Conservation (phyloP, 192 early-diverging fungal species). For the Entomortierella parvispora region DNA sequence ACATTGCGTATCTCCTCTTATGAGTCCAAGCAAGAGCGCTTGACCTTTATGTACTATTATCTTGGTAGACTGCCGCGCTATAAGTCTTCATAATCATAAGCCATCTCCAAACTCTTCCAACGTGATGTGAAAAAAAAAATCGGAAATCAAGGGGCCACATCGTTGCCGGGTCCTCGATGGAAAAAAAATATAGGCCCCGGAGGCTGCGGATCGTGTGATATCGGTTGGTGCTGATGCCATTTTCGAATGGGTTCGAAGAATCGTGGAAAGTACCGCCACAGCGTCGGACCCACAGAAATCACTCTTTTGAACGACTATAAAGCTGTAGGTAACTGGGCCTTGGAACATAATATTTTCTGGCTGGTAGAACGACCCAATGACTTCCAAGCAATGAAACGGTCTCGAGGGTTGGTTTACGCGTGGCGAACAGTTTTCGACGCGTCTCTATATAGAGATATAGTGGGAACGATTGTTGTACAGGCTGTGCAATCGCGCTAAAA, state of each 20-base stretch:
- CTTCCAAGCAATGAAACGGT: background rate
- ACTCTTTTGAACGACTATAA: background rate
- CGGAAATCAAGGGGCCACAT: constrained; percentile 6
- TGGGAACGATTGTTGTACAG: background rate
- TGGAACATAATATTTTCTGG: constrained; percentile 1
- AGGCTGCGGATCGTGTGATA: background rate
- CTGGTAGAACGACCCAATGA: background rate
- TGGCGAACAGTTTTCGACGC: background rate
- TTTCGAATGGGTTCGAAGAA: background rate
- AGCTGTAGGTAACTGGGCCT: constrained; percentile 1
- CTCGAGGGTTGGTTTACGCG: background rate
- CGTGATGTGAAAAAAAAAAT: background rate
- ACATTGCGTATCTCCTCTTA: too few relatives aligned
- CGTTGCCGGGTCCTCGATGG: constrained; percentile 5
- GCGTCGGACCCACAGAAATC: background rate
- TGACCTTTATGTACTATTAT: too few relatives aligned
- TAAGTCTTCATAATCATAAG: too few relatives aligned
- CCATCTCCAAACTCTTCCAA: too few relatives aligned
- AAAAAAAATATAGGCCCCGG: constrained; percentile 1
- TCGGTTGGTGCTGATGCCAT: background rate
- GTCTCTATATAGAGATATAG: background rate
- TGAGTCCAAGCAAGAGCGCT: too few relatives aligned
- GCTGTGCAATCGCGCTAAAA: background rate
- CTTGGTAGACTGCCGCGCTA: too few relatives aligned
- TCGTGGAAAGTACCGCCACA: constrained; percentile 1